phyloP scores from a whole-genome alignment of 2,329 filamentous ascomycete species.

The Dendrostoma leiphaemia region DNA sequence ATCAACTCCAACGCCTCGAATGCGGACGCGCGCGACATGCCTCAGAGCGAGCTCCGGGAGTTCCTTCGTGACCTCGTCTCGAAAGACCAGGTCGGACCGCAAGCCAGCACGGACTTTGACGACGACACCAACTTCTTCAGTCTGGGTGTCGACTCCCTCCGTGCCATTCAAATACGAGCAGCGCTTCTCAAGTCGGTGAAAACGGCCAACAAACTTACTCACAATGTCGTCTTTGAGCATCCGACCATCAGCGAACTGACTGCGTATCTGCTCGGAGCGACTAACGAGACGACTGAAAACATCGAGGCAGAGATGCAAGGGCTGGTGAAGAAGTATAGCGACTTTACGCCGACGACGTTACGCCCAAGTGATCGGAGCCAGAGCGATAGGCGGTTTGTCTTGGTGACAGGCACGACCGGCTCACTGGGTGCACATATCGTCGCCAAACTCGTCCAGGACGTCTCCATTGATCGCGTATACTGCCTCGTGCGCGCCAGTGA shows the following conservation, averaged over 20 bases:
- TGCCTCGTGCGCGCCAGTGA: conserved; percentile 47
- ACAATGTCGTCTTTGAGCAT: conserved; percentile 60
- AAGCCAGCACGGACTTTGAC: conserved; percentile 11
- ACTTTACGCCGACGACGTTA: conserved; percentile 19
- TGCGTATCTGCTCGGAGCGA: conserved; percentile 32
- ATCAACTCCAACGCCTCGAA: conserved; percentile 25
- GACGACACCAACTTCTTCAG: conserved; percentile 44
- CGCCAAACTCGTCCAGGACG: conserved; percentile 55
- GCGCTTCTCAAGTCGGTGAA: conserved; percentile 45
- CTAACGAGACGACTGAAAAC: conserved; percentile 25
- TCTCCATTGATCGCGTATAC: conserved; percentile 52
- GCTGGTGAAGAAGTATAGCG: conserved; percentile 44
- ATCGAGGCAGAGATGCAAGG: conserved; percentile 31
- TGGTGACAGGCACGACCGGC: conserved; percentile 65
- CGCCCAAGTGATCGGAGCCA: background rate
- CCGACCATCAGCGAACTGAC: conserved; percentile 47
- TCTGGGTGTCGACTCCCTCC: conserved; percentile 39
- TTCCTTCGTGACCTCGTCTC: background rate
- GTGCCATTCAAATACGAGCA: conserved; percentile 52
- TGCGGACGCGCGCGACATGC: conserved; percentile 13
- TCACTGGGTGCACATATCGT: conserved; percentile 62
- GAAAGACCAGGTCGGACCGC: background rate
- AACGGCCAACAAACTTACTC: conserved; percentile 40
- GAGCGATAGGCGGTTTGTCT: conserved; percentile 6
- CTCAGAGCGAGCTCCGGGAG: conserved; percentile 6